Conservation (phyloP, 2,329 filamentous ascomycete genomes). For the Talaromyces piceae region DNA sequence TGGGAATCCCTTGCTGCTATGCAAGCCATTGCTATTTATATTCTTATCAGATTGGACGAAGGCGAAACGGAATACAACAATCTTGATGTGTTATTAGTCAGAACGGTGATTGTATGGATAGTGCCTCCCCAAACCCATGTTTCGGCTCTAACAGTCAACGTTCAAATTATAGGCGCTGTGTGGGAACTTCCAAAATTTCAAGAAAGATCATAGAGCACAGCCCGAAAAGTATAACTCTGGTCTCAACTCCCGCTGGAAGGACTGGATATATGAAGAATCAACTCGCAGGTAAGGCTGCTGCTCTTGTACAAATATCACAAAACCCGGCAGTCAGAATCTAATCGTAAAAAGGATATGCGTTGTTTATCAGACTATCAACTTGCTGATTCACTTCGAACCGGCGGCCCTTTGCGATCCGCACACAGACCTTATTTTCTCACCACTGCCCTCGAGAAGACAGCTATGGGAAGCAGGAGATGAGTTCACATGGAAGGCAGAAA, state of each 20-base stretch:
- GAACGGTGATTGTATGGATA: slow-evolving; percentile 27
- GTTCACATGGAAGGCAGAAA: slow-evolving; percentile 28
- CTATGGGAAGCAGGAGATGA: slow-evolving; percentile 39
- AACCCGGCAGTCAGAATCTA: background rate
- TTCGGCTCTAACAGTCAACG: background rate
- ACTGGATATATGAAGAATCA: slow-evolving; percentile 39
- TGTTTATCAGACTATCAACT: slow-evolving; percentile 35
- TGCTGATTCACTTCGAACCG: slow-evolving; percentile 39
- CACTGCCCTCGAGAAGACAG: slow-evolving; percentile 36
- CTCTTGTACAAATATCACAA: background rate
- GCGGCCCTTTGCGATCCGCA: slow-evolving; percentile 29
- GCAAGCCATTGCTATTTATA: slow-evolving; percentile 40
- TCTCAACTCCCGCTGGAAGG: slow-evolving; percentile 27
- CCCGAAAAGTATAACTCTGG: slow-evolving; percentile 11
- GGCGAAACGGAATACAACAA: slow-evolving; percentile 40
- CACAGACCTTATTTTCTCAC: slow-evolving; percentile 32
- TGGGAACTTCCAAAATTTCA: background rate
- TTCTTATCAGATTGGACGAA: slow-evolving; percentile 37
- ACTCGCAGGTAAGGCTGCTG: slow-evolving; percentile 10
- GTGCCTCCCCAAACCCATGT: background rate
- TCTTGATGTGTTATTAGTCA: slow-evolving; percentile 31
- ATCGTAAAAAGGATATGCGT: slow-evolving; percentile 29
- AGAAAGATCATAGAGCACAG: background rate
- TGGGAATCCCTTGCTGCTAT: slow-evolving; percentile 37
- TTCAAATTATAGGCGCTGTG: slow-evolving; percentile 1